Base-by-base conservation (phyloP, 2,329 filamentous ascomycete genomes). In the Sclerotinia borealis region DNA sequence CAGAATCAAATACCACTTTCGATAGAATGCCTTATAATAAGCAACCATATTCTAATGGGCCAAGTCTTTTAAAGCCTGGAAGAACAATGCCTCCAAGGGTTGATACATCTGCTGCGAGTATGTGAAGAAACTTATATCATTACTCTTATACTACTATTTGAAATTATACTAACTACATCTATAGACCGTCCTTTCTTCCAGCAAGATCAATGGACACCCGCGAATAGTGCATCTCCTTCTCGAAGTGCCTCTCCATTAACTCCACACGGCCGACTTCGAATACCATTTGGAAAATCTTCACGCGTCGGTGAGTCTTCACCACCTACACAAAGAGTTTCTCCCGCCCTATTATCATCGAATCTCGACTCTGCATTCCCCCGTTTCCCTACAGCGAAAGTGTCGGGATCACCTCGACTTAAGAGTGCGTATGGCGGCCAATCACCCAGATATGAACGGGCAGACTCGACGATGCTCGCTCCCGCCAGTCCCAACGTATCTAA, bases 231-330 rank as follows among this genome's bases (percentile, higher is more conserved):
- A 63, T 81, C 81, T 27, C 83, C 82, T 58, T 86, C 85, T 47
- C 82, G 80, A 67, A 83, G 82, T 63, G 79, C 83, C 31, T 91
- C 89, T n/a, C 88, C 88, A 9, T 79, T 81, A 61, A 85, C 84
- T 17, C 81, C 83, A 31, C 78, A 76, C 63, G 79, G 80, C 73
- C 69, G 79, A 72, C 64, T 76, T 72, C 71, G 77, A 76, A 73
- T 79, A 72, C 75, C 77, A 17, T 75, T 75, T 59, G 64, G 64
- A 37, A 65, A 66, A 65, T 75, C 70, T 27, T 63, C 72, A 15
- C 73, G 76, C 61, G 78, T 75, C 66, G 75, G 73, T 51, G 54
- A 56, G 2, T 76, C 76, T 2, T 69, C 75, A n/a, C 77, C 75
- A n/a, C 77, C 79, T 29, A 36, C 45, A 8, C 74, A 73, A 51